Percentiles rank a stretch among this genome's conserved stretches.
phyloP scores from a whole-genome alignment of 768 basidiomycete species.

The Phaeolepiota aurea region DNA sequence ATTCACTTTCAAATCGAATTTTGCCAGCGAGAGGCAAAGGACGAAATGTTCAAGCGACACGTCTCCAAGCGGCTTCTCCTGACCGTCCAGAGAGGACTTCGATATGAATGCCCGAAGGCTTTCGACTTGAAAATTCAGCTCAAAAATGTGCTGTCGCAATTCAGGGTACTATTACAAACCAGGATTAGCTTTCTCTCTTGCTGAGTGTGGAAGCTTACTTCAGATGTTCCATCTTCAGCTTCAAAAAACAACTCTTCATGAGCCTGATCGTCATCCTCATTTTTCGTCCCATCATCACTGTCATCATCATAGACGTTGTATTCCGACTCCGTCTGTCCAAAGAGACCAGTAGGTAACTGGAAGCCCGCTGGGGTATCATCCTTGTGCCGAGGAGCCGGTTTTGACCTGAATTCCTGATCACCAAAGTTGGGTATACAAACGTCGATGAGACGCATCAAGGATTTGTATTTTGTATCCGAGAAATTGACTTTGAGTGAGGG shows the following conservation, averaged over 20 bases:
- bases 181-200: no score
- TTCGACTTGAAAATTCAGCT: constrained; percentile 84
- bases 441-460: constrained; percentile 87
- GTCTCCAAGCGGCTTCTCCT: constrained; percentile 72
- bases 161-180: constrained; percentile 30
- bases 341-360: constrained; percentile 47
- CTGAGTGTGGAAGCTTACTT: constrained; percentile 34
- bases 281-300: constrained; percentile 19
- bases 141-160: constrained; percentile 56
- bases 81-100: constrained; percentile 50
- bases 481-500: constrained; percentile 86
- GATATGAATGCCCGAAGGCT: constrained; percentile 72
- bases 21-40: constrained; percentile 63
- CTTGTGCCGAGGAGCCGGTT: constrained; percentile 8
- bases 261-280: constrained; percentile 21
- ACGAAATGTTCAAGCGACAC: constrained; percentile 74
- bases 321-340: constrained; percentile 45
- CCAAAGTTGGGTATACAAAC: constrained; percentile 83
- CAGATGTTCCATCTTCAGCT: constrained; percentile 50
- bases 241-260: constrained; percentile 62
- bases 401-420: constrained; percentile 21
- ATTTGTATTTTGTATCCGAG: constrained; percentile 86
- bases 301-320: constrained; percentile 62
- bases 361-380: constrained; percentile 27
- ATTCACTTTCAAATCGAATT: constrained; percentile 83